Evolutionary conservation across 2,329 filamentous ascomycete genomes (phyloP), one percentile per base, ranked within the genome.

Genomic region (Dendryphion nanum): DNA sequence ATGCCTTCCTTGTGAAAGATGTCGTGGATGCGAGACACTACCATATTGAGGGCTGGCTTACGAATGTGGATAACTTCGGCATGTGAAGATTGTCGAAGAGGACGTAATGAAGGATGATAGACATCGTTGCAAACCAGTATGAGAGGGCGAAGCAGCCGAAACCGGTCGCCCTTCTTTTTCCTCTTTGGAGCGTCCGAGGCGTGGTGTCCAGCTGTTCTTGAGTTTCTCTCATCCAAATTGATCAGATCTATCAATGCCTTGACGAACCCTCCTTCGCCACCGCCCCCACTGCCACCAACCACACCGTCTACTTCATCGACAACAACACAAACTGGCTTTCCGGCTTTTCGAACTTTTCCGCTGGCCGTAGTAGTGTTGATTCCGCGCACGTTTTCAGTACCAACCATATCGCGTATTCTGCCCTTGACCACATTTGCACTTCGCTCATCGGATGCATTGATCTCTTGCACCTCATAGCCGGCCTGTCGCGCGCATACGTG

Each of bases 231-330:
- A 55, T 97, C 93, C 8, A 88, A 72, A 32, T 85, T 73, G 31
- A 97, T 83, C 4, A 98, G 76, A 53, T 98, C 93, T 45, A 98
- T 91, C 42, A 98, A 70, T 2, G 93, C 93, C 61, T 89, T 95
- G 66, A 98, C 83, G 50, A 98, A 98, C 0, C 93, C 93, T 35
- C 91, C 91, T 61, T 98, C 93, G 24, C 89, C 70, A 21, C 61
- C 86, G 20, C 75, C 73, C 4, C 85, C 83, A 34, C 85, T 83
- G 8, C 91, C 89, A 16, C 85, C 77, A 2, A 95, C 89, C 0
- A 94, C 93, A 28, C 93, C 93, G 59, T 98, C 93, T 1, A 97
- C 93, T 67, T 98, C 93, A 57, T 98, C 93, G 1, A 98, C 89
- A 2, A 98, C 78, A 4, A 98, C 86, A 51, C 93, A 98, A 1